phyloP scores from a whole-genome alignment of 768 basidiomycete genomes.

The Naganishia antarctica region DNA sequence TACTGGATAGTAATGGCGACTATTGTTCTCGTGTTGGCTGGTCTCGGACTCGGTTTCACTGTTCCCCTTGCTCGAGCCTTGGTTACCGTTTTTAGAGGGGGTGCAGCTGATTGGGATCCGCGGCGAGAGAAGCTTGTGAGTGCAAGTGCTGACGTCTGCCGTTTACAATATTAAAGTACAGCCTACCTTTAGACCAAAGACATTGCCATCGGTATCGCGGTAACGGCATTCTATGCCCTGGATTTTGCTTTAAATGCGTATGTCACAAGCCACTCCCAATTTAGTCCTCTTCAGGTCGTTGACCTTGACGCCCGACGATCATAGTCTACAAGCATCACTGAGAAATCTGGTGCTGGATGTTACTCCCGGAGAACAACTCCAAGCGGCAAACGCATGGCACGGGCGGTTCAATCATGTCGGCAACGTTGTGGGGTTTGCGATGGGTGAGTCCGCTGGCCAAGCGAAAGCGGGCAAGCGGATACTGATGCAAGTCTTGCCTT shows the following conservation, averaged over 20 bases:
- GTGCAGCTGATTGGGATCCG: slow-evolving; percentile 83
- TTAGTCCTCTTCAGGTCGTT: too few species aligned
- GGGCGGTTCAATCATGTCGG: slow-evolving; percentile 94
- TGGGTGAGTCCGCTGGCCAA: slow-evolving; percentile 53
- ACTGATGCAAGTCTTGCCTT: background rate
- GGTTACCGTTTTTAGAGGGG: slow-evolving; percentile 70
- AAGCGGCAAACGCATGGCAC: slow-evolving; percentile 95
- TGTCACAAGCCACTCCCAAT: slow-evolving; percentile 23
- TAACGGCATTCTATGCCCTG: slow-evolving; percentile 83
- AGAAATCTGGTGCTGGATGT: slow-evolving; percentile 90
- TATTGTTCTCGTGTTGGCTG: slow-evolving; percentile 68
- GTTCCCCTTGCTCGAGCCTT: slow-evolving; percentile 64
- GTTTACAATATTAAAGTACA: background rate
- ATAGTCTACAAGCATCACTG: slow-evolving; percentile 65
- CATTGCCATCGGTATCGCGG: slow-evolving; percentile 75
- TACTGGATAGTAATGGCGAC: slow-evolving; percentile 93
- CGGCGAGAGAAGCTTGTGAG: slow-evolving; percentile 61
- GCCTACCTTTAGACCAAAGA: slow-evolving; percentile 56
- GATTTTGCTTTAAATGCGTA: slow-evolving; percentile 95
- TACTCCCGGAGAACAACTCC: slow-evolving; percentile 80
- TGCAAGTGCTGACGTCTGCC: background rate
- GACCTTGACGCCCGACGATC: too few species aligned
- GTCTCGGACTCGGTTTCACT: slow-evolving; percentile 77
- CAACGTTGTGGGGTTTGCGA: slow-evolving; percentile 88
- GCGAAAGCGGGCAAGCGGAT: too few species aligned